Evolutionary conservation across 768 basidiomycete genomes (phyloP), one percentile per base, ranked within the genome.

Genomic region (Boletales sp.): DNA sequence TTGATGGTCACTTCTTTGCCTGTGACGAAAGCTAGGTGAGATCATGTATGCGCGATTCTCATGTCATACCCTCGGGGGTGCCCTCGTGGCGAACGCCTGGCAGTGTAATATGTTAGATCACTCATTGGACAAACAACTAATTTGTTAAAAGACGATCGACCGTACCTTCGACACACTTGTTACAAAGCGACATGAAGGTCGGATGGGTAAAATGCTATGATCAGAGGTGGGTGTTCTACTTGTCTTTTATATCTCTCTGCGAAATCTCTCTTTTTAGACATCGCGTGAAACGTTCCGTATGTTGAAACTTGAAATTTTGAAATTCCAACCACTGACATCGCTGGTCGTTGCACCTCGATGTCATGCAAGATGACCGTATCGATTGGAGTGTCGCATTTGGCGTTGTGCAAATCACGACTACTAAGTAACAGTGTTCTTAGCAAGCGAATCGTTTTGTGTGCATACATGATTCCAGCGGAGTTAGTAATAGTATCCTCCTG

Each of bases 121-220:
- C 36, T 9, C n/a, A 38, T 8, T 12, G 11, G 13, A 12, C 18
- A 14, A 15, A 21, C 48, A 19, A 21, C 8, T 7, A 7, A 34
- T 14, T 34, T 34, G 7, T 34, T 14, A 34, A n/a, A 6, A n/a
- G 34, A 28, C 25, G 25, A 28, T 28, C 39, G 15, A 6, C 21
- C 67, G 36, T 46, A 80, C 83, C 82, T 62, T 71, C 71, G 48
- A 83, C 51, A 50, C 83, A 86, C 57, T 84, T 63, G 50, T 73
- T 68, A 67, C 82, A 81, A 51, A 80, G 68, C 63, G 75, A 76
- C 80, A 81, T 81, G 42, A 7, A 7, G 7, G 6, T 43, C 5
- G 14, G 17, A 30, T 34, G 35, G 54, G 28, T 50, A 33, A 28
- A 12, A 14, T 18, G n/a, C 18, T 31, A 34, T 46, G 42, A 11